Evolutionary conservation across 768 basidiomycete genomes (phyloP), one percentile per base, ranked within the genome.

Genomic region (Auriscalpium vulgare): DNA sequence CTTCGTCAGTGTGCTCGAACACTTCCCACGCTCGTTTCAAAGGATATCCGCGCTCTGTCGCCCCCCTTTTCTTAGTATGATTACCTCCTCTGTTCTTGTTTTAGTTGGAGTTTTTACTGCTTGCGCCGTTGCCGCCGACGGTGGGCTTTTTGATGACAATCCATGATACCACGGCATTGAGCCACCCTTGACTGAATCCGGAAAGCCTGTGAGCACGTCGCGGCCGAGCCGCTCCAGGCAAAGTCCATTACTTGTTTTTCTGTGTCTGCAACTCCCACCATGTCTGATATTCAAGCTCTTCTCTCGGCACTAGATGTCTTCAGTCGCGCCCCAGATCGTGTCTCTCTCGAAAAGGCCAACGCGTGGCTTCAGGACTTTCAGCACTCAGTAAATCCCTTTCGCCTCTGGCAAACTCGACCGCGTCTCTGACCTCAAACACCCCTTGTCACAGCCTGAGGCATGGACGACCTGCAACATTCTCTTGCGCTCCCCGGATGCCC

Each of bases 311-410:
- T 93, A 63, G 82, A 84, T 51, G 87, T 92, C 47, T 93, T 93
- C 70, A 76, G 79, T 62, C 79, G 83, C 58, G 85, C 86, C 53
- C 89, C 95, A 36, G 90, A 95, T 77, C 87, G 89, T 65, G 71
- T 72, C 14, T 84, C 91, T 16, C 79, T 97, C 61, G 88, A 91
- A 63, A 80, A 79, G 62, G 95, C 94, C 62, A 97, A 97, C 75
- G 74, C 83, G 63, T 97, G 94, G 94, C 85, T 99, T 60, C 88
- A 94, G 75, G 93, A 95, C 72, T 99, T 98, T 71, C 95, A 99
- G 77, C 95, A 97, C 78, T 95, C 92, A 78, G 95, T 97, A 85
- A 88, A 84, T 88, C 78, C 75, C 73, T 83, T 83, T 84, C 83
- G 78, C 81, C 79, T 82, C 72, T 82, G 80, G 83, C 66, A 68